Conservation (phyloP, 805 yeast genomes). For the Candida broadrunensis region DNA sequence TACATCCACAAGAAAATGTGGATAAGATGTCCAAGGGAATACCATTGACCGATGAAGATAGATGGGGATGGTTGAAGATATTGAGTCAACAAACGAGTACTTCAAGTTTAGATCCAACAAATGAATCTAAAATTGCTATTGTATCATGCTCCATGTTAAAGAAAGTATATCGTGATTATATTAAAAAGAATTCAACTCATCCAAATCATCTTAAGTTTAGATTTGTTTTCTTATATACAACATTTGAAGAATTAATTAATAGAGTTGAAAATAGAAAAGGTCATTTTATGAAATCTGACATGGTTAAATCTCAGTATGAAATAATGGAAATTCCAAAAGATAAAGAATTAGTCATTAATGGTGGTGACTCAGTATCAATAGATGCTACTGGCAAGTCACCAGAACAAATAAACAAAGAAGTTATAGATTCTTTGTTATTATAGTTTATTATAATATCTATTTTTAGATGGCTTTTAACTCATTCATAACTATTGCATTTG, state of each 20-base stretch:
- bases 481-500: no score
- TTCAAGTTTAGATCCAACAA: constrained; percentile 25
- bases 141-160: constrained; percentile 88
- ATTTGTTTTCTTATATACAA: constrained; percentile 67
- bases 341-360: constrained; percentile 32
- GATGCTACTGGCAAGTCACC: constrained; percentile 32
- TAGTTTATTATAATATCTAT: no score
- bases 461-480: no score
- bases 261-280: constrained; percentile 65
- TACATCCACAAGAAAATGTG: constrained; percentile 70
- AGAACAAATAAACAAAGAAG: constrained; percentile 21
- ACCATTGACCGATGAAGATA: constrained; percentile 84
- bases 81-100: constrained; percentile 43
- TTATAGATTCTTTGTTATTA: constrained; percentile 4
- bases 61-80: constrained; percentile 82
- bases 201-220: constrained; percentile 37
- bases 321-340: constrained; percentile 68
- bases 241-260: constrained; percentile 53
- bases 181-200: constrained; percentile 38
- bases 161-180: constrained; percentile 62
- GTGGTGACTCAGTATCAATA: constrained; percentile 33
- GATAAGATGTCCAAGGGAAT: constrained; percentile 79
- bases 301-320: constrained; percentile 77
- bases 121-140: constrained; percentile 36
- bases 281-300: constrained; percentile 85